A percentile compares a stretch with the other conserved stretches of the same genome.
Conservation (phyloP, 2,329 filamentous ascomycete species). For the Chaetothyriales sp. region DNA sequence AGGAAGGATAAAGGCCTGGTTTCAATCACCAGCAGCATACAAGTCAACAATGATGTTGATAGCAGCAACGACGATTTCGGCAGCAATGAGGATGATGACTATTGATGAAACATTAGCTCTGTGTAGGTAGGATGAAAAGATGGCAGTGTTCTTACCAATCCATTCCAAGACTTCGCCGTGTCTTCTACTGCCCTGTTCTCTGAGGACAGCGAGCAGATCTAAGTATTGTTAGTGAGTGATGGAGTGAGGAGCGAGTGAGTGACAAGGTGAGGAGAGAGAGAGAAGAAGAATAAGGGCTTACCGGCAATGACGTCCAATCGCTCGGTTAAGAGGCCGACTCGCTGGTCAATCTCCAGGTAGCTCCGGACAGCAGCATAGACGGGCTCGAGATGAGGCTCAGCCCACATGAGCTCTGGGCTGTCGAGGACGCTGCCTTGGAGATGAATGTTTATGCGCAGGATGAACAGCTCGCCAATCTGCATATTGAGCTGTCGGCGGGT, state of each 20-base stretch:
- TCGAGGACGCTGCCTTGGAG: conserved; percentile 92
- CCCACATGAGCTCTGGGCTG: conserved; percentile 95
- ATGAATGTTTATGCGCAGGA: conserved; percentile 93
- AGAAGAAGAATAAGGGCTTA: conserved; percentile 2
- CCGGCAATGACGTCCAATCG: conserved; percentile 64
- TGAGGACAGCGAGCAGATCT: conserved; percentile 79
- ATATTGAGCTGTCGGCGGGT: conserved; percentile 90
- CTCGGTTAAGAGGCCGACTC: conserved; percentile 77
- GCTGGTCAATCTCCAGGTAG: conserved; percentile 96
- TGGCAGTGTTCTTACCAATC: conserved; percentile 56
- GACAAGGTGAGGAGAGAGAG: neutral
- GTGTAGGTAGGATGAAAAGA: neutral
- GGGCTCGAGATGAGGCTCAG: conserved; percentile 88
- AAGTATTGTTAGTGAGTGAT: neutral
- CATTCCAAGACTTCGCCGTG: conserved; percentile 81
- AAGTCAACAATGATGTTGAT: conserved; percentile 93
- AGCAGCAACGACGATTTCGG: conserved; percentile 80
- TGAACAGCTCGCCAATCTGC: conserved; percentile 98
- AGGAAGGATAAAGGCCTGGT: no score
- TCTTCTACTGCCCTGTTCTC: conserved; percentile 87
- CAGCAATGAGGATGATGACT: conserved; percentile 92
- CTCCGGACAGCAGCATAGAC: conserved; percentile 90
- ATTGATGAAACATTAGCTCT: conserved; percentile 5
- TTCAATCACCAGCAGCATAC: conserved; percentile 53
- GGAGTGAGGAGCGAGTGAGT: no score